Base-by-base conservation (phyloP, 306 rosid species). In the Begonia masoniana region DNA sequence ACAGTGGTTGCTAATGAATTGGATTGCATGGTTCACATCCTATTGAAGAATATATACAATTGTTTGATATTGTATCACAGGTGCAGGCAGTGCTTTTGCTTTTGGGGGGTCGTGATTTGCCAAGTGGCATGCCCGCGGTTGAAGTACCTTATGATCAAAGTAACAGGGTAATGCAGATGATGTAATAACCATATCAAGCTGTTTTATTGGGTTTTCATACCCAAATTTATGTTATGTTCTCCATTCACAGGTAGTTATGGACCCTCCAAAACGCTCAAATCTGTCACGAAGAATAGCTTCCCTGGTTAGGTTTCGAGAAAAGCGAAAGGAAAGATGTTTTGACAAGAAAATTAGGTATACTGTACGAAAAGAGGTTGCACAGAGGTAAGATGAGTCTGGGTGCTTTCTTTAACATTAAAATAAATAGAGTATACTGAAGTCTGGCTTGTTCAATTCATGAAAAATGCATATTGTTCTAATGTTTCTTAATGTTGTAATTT, bases 281-380 rank as follows among this genome's bases (percentile, higher is more conserved):
- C 80, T 89, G 69, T 85, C 95, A 16, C 84, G 94, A 69, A 76
- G 97, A 78, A 80, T 85, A 73, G 97, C 97, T 52, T 85, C 97
- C 53, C 77, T 89, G 78, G 94, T 89, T 63, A 76, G 97, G 70
- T 89, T 82, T 52, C 94, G 97, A 3, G 95, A 85, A 71, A 89
- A 89, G 71, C 85, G 95, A 53, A 89, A 89, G 71, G 95, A 89
- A 78, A 80, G 97, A 61, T 85, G 95, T 76, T 89, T 85, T 68
- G 97, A 89, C 76, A 89, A 89, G 83, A 89, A 89, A 77, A 89
- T 85, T 76, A 83, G 97, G 70, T 89, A 89, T 67, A 63, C 82
- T 2, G 94, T 89, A 50, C 82, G 97, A 60, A 89, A 89, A 65
- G 97, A 89, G 76, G 97, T 85, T 72, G 97, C 97, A 47, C 94